Evolutionary conservation across 352 stramenopile species (phyloP), one percentile per base, ranked within the genome.

Genomic region (Phytophthora podocarpi): DNA sequence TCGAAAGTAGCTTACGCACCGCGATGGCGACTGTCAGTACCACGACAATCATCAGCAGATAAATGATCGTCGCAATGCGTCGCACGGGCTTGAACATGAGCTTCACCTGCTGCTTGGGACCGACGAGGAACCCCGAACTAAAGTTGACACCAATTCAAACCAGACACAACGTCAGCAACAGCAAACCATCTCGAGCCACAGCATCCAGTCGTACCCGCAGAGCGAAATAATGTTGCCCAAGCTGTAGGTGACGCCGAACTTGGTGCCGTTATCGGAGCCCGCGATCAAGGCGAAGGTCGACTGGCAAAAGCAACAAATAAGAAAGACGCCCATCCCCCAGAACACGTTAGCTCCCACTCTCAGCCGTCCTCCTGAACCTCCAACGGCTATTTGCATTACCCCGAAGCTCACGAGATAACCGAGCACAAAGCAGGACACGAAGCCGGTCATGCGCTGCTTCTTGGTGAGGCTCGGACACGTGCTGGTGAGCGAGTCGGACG

Each of bases 1-100:
- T 2, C n/a, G n/a, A 4, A 49, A 28, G 12, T 9, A 52, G n/a
- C 1, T 11, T 31, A 58, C 50, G 15, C 50, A 95, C 87, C 48
- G 70, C 76, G n/a, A 93, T 72, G 10, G 87, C 84, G 23, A 95
- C 78, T 1, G 57, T 78, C 1, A 95, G 64, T 21, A 93, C 85
- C 11, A 91, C 57, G 27, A 86, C 34, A 63, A 95, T 93, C 85
- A 93, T 92, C 16, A 58, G 30, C 11, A 95, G 47, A 67, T 93
- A 95, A 66, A 93, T 78, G 30, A 84, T 36, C 11, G 87, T 80
- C 0, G 84, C 87, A 37, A 93, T 66, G 20, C 87, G 78, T 0
- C 87, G 82, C 47, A 93, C 72, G 20, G 87, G 87, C 58, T 93
- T 93, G 64, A 93, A 89, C 87, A 95, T 95, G 55, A 92, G 82